A percentile compares a stretch with the other conserved stretches of the same genome.
Conservation (phyloP, 192 early-diverging fungal genomes). For the Oehlia diaphana region DNA sequence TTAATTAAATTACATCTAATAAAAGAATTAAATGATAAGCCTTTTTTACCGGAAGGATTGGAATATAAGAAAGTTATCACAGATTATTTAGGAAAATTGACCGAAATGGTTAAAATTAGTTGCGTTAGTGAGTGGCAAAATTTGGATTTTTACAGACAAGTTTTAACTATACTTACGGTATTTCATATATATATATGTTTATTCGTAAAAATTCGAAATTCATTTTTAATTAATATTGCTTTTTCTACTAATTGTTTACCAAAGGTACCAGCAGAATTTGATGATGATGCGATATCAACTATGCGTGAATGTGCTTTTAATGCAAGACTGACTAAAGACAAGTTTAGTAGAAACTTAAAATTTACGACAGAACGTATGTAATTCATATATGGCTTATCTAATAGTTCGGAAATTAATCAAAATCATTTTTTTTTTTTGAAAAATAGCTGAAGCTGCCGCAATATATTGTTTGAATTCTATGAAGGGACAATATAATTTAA, state of each 20-base stretch:
- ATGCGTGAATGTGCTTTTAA: neutral
- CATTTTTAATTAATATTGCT: no score
- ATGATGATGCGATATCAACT: neutral
- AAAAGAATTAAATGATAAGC: neutral
- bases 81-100: no score
- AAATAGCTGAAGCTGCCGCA: slow-evolving; percentile 14
- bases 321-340: neutral
- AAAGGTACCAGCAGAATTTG: neutral
- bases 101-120: no score
- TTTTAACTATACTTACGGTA: no score
- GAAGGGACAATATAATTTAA: slow-evolving; percentile 2
- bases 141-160: no score
- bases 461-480: neutral
- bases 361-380: no score
- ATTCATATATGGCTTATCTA: no score
- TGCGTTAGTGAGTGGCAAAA: no score
- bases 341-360: neutral
- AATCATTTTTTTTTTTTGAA: neutral
- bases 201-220: no score
- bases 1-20: slow-evolving; percentile 9
- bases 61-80: neutral
- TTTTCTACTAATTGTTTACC: no score
- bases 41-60: neutral
- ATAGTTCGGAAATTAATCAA: no score
- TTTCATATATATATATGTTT: no score